Conservation (phyloP, 257 asterid species). For the Avicennia marina region DNA sequence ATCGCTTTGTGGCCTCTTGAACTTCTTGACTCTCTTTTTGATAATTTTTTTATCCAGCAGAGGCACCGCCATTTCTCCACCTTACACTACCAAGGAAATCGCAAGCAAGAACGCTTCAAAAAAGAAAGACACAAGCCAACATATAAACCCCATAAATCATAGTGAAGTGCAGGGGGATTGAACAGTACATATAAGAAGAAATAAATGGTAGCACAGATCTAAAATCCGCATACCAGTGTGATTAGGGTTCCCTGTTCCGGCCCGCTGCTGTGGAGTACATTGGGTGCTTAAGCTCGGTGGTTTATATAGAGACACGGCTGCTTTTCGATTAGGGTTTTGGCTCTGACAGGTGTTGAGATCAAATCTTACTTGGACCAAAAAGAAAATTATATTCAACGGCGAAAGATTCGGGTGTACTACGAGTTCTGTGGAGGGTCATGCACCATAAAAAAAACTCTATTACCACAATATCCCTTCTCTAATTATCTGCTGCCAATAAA, state of each 20-base stretch:
- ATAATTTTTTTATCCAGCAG: slow-evolving; percentile 37
- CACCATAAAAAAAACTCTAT: too few relatives aligned
- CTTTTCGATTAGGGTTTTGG: slow-evolving; percentile 28
- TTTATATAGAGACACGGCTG: slow-evolving; percentile 22
- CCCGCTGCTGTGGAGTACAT: slow-evolving; percentile 16
- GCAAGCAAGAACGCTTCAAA: not conserved
- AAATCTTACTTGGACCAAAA: too few relatives aligned
- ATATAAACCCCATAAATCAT: too few relatives aligned
- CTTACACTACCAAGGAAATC: slow-evolving; percentile 12
- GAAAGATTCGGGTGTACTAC: too few relatives aligned
- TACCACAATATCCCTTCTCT: too few relatives aligned
- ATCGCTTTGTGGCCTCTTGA: slow-evolving; percentile 49
- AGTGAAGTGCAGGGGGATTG: not conserved
- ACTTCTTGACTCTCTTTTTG: slow-evolving; percentile 45
- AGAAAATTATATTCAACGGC: too few relatives aligned
- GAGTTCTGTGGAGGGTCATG: too few relatives aligned
- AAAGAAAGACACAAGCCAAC: not conserved
- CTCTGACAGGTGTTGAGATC: too few relatives aligned
- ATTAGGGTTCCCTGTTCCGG: slow-evolving; percentile 27
- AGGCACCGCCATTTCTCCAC: slow-evolving; percentile 45
- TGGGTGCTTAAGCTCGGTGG: not conserved
- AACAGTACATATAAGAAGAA: not conserved
- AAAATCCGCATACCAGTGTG: slow-evolving; percentile 15
- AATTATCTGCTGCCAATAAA: too few relatives aligned
- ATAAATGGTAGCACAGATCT: not conserved